Conservation (phyloP, 2,329 filamentous ascomycete genomes). For the Trichoderma pleuroti region DNA sequence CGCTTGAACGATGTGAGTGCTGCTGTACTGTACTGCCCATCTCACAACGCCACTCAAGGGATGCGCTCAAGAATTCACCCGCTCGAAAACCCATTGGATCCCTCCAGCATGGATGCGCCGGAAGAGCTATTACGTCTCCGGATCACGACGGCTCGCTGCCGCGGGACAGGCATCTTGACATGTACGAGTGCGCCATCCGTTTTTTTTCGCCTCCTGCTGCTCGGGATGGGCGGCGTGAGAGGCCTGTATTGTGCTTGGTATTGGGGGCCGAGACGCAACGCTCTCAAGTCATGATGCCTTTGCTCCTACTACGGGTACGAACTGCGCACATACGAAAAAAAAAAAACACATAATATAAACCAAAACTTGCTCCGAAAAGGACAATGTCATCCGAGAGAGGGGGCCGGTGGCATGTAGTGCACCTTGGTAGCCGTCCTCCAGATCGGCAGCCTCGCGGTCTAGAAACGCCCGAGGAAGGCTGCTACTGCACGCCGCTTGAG, state of each 20-base stretch:
- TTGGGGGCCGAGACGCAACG: background rate
- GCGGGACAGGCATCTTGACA: background rate
- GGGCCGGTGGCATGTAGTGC: background rate
- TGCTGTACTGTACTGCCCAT: background rate
- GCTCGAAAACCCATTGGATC: background rate
- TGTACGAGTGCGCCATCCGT: background rate
- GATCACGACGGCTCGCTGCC: constrained; percentile 8
- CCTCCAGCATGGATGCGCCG: constrained; percentile 3
- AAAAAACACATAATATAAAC: background rate
- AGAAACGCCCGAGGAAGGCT: background rate
- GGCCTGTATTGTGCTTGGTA: background rate
- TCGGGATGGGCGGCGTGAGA: background rate
- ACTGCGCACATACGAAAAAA: background rate
- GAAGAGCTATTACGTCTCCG: background rate
- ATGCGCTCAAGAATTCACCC: background rate
- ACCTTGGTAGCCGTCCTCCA: background rate
- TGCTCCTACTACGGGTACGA: background rate
- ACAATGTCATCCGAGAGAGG: background rate
- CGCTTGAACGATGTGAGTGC: background rate
- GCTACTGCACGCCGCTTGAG: background rate
- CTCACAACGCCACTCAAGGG: background rate
- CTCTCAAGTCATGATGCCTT: background rate
- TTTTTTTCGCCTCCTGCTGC: background rate
- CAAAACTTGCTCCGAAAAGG: background rate
- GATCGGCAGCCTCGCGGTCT: background rate